Percentiles rank a stretch among this genome's conserved stretches.
Conservation (phyloP, 345 rosid genomes). For the Corchorus olitorius region DNA sequence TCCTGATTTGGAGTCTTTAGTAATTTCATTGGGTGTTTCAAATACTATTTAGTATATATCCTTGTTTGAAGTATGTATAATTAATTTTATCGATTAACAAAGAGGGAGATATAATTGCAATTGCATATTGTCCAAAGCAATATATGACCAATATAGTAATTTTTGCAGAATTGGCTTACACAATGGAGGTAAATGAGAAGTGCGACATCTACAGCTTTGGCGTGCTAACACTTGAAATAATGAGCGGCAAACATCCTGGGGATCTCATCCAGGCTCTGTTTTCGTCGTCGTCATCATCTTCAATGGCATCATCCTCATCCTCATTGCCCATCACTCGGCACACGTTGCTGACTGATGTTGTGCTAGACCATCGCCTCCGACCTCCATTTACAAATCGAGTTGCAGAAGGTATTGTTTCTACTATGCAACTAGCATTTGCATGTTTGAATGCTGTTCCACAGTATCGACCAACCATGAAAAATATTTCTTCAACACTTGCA, state of each 20-base stretch:
- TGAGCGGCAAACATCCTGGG: slow-evolving; percentile 25
- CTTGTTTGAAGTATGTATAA: too few species aligned
- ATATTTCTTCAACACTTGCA: background rate
- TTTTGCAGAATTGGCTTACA: slow-evolving; percentile 20
- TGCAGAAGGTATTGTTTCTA: background rate
- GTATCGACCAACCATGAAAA: background rate
- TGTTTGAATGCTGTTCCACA: background rate
- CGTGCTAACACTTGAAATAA: slow-evolving; percentile 19
- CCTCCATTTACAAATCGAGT: background rate
- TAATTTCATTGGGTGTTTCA: too few species aligned
- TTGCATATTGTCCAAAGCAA: background rate
- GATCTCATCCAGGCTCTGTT: slow-evolving; percentile 17
- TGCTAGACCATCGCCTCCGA: slow-evolving; percentile 2
- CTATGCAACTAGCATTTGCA: background rate
- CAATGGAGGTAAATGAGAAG: background rate
- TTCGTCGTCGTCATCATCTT: background rate
- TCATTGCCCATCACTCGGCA: background rate
- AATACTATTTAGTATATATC: too few species aligned
- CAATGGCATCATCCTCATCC: background rate
- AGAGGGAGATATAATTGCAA: background rate
- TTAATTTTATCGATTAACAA: too few species aligned
- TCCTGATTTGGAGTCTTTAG: too few species aligned
- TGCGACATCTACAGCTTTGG: slow-evolving; percentile 26
- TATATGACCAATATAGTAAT: background rate
- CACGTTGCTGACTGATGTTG: background rate